phyloP scores from a whole-genome alignment of 2,329 filamentous ascomycete genomes.

The Monosporascus cannonballus region DNA sequence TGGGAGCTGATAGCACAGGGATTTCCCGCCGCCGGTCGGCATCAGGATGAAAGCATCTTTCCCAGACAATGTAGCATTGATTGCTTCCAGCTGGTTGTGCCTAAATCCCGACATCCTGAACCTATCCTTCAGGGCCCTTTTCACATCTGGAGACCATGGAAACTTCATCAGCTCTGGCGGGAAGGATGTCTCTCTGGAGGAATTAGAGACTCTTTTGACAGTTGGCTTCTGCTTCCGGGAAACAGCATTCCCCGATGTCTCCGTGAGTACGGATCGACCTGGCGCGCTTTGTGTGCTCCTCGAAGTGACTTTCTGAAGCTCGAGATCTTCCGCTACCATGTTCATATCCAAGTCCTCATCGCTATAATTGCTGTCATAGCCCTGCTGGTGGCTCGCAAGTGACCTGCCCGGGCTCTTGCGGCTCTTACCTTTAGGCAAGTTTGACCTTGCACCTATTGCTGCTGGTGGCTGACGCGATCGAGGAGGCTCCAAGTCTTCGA shows the following conservation, averaged over 20 bases:
- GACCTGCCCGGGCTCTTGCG: slow-evolving; percentile 17
- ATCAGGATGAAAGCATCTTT: slow-evolving; percentile 93
- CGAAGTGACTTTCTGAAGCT: slow-evolving; percentile 33
- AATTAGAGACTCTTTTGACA: slow-evolving; percentile 26
- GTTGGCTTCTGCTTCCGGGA: slow-evolving; percentile 26
- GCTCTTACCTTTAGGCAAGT: slow-evolving; percentile 7
- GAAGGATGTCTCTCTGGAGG: slow-evolving; percentile 29
- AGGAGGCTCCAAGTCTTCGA: slow-evolving; percentile 16
- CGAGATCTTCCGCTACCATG: slow-evolving; percentile 44
- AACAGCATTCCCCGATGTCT: slow-evolving; percentile 42
- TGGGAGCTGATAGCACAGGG: slow-evolving; percentile 91
- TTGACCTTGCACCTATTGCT: slow-evolving; percentile 5
- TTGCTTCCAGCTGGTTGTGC: slow-evolving; percentile 87
- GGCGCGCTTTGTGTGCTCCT: slow-evolving; percentile 14
- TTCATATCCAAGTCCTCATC: slow-evolving; percentile 46
- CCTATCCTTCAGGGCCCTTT: slow-evolving; percentile 68
- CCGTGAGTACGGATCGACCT: slow-evolving; percentile 34
- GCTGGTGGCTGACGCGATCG: slow-evolving; percentile 5
- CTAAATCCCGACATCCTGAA: slow-evolving; percentile 86
- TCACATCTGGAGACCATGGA: slow-evolving; percentile 83
- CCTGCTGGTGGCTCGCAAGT: slow-evolving; percentile 10
- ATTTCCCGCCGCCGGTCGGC: slow-evolving; percentile 97
- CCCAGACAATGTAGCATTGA: slow-evolving; percentile 83
- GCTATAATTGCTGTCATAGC: slow-evolving; percentile 38
- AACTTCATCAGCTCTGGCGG: slow-evolving; percentile 54